Evolutionary conservation across 768 basidiomycete genomes (phyloP), one percentile per base, ranked within the genome.

Genomic region (Russula olivacea): DNA sequence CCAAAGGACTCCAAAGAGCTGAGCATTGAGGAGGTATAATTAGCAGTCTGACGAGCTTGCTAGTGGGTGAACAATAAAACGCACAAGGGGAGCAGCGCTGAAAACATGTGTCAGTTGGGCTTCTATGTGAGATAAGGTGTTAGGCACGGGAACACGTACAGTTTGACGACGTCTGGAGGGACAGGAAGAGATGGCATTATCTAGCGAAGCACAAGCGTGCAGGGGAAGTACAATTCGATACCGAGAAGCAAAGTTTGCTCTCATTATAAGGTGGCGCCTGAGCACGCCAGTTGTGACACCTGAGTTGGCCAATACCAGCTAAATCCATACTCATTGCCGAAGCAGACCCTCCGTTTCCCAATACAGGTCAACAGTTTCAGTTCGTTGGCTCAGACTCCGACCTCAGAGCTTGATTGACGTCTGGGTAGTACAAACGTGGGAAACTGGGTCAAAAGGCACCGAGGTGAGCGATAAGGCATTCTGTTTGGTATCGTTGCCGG

Each of bases 1-100:
- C 63, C 63, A 64, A 6, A 59, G 28, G 40, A 3, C 7, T 12
- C 63, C 63, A 11, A 64, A 52, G 34, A 64, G 63, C 63, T 64
- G 17, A 23, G 7, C 19, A 51, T 21, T 7, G 19, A 36, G 23
- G n/a, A 25, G 21, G 38, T 19, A 23, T 64, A 30, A 54, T n/a
- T 30, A 8, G 15, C 11, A 25, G 19, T n/a, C n/a, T 5, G 30
- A 4, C 11, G n/a, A 50, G 5, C 15, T n/a, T 15, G 34, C 11
- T 1, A 34, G 11, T 34, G 36, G n/a, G 3, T 1, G 2, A 59
- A 23, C 15, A 2, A 50, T n/a, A 3, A 32, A 4, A 23, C 58
- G 32, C 41, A 64, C 63, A n/a, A 55, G 47, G 1, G 63, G 58
- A 12, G 63, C 58, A 14, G 58, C 47, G 28, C 63, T 64, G 23